Conservation (phyloP, 176 grass and related monocot species). For the Triticum timopheevii region DNA sequence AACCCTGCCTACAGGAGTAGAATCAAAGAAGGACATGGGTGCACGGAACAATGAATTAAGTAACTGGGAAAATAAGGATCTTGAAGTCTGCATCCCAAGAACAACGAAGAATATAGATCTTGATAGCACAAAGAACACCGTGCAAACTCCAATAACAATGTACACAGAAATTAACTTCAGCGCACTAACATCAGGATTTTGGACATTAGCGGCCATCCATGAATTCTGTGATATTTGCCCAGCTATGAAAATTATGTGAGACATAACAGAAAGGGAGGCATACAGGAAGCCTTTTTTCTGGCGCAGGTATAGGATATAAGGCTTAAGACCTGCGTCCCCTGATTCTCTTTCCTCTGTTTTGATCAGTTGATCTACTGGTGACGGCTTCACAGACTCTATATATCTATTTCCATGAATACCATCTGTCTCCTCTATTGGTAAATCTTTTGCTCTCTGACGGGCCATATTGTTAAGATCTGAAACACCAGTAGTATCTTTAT, state of each 20-base stretch:
- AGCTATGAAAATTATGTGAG: slow-evolving; percentile 58
- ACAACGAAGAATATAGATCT: slow-evolving; percentile 54
- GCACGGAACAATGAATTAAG: slow-evolving; percentile 74
- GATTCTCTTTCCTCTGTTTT: slow-evolving; percentile 89
- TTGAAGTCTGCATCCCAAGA: slow-evolving; percentile 80
- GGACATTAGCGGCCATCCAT: slow-evolving; percentile 92
- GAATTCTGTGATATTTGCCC: slow-evolving; percentile 95
- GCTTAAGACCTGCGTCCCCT: slow-evolving; percentile 74
- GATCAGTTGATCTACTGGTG: slow-evolving; percentile 67
- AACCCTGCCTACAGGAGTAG: slow-evolving; percentile 87
- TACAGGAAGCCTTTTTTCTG: slow-evolving; percentile 87
- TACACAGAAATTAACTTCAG: slow-evolving; percentile 84
- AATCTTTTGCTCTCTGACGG: slow-evolving; percentile 24
- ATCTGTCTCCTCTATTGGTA: slow-evolving; percentile 40
- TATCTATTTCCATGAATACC: slow-evolving; percentile 29
- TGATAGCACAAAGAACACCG: slow-evolving; percentile 64
- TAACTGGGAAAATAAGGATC: slow-evolving; percentile 83
- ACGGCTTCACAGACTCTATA: slow-evolving; percentile 26
- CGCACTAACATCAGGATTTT: slow-evolving; percentile 62
- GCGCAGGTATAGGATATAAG: slow-evolving; percentile 71
- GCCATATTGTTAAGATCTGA: slow-evolving; percentile 42
- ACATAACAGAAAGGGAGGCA: slow-evolving; percentile 41
- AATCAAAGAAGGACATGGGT: slow-evolving; percentile 93
- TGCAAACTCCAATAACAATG: slow-evolving; percentile 58
- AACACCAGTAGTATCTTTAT: slow-evolving; percentile 58